These are phyloP conservation scores for Euphorbia tirucalli DNA, from an alignment of 345 rosid genomes.

Conservation along the genomic window DNA sequence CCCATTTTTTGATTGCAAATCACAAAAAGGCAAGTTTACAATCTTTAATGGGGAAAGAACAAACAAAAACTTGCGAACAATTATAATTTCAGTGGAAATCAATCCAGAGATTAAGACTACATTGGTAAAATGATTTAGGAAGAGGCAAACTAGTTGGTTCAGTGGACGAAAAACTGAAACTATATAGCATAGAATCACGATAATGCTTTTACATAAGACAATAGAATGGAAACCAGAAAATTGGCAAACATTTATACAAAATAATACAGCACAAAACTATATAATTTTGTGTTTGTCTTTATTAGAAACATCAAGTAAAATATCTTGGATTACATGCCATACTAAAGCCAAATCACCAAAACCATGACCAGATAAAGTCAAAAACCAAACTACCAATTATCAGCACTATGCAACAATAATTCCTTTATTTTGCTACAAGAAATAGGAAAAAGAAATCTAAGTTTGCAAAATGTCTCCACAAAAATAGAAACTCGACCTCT, in stretches of 20 bases:
- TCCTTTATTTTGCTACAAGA: not conserved
- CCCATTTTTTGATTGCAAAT: not conserved
- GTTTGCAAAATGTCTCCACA: not conserved
- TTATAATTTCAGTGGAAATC: not conserved
- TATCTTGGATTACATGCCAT: constrained; percentile 12
- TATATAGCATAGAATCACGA: not conserved
- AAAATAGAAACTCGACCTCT: not conserved
- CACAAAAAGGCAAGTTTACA: not conserved
- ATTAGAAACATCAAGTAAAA: too few relatives aligned
- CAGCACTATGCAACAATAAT: too few relatives aligned
- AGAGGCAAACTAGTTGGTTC: not conserved
- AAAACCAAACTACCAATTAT: too few relatives aligned
- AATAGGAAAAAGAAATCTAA: not conserved
- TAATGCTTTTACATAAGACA: not conserved
- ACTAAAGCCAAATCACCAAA: not conserved
- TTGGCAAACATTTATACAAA: not conserved
- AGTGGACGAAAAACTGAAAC: not conserved
- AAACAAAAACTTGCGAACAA: not conserved
- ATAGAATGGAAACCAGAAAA: not conserved
- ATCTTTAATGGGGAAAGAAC: too few relatives aligned
- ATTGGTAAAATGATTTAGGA: not conserved
- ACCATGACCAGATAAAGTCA: not conserved
- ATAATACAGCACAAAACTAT: not conserved
- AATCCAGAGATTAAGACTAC: not conserved
- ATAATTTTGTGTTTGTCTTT: constrained; percentile 11